phyloP scores from a whole-genome alignment of 129 eudicot genomes.

The Arctium lappa region DNA sequence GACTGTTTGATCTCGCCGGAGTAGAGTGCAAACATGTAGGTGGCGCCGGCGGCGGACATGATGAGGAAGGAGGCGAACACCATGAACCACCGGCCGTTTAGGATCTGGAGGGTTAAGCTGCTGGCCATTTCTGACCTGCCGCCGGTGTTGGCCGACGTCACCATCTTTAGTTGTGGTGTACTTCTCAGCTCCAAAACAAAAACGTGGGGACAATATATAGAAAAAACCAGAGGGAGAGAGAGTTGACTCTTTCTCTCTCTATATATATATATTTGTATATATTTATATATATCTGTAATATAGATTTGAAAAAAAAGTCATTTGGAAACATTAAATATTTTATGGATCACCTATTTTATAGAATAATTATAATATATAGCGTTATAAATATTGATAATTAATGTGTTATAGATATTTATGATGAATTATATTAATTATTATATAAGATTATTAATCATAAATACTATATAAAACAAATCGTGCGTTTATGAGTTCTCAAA shows the following conservation, averaged over 20 bases:
- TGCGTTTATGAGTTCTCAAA: too few species aligned
- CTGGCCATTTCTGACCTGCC: constrained; percentile 25
- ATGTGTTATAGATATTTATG: too few species aligned
- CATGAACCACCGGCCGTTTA: constrained; percentile 92
- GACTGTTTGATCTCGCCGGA: constrained; percentile 53
- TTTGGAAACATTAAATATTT: too few species aligned
- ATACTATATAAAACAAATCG: too few species aligned
- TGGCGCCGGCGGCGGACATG: constrained; percentile 85
- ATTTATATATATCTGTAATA: too few species aligned
- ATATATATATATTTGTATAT: too few species aligned
- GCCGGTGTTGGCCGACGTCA: constrained; percentile 14
- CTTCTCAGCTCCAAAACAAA: background rate
- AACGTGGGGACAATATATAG: constrained; percentile 32
- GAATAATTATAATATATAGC: too few species aligned
- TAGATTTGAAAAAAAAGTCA: too few species aligned
- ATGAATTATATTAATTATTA: too few species aligned
- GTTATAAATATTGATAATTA: too few species aligned
- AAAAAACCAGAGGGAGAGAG: background rate
- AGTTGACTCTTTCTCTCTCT: background rate
- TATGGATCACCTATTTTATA: too few species aligned
- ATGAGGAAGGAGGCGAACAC: constrained; percentile 71
- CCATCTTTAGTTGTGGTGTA: constrained; percentile 11
- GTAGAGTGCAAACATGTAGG: constrained; percentile 81
- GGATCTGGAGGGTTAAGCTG: constrained; percentile 41
- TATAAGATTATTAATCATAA: too few species aligned